Evolutionary conservation across 2,329 filamentous ascomycete genomes (phyloP).

Genomic region (Phoma sp.): DNA sequence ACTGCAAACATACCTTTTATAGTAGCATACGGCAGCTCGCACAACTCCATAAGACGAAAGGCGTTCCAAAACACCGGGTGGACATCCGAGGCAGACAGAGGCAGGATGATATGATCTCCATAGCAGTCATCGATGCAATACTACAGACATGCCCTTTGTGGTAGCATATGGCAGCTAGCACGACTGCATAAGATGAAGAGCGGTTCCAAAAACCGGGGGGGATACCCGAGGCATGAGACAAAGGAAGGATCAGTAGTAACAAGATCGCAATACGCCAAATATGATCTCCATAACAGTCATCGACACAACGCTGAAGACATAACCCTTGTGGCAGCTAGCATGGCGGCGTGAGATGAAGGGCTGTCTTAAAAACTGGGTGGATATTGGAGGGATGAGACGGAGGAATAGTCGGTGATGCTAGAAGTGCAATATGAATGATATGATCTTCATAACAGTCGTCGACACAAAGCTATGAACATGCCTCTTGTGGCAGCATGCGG

Average conservation of each 20-base stretch:
- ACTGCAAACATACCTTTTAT: background rate
- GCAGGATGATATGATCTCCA: background rate
- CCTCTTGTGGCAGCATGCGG: background rate
- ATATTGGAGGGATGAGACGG: too few species aligned
- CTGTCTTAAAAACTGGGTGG: too few species aligned
- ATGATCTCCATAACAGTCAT: background rate
- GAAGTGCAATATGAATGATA: background rate
- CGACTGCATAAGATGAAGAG: background rate
- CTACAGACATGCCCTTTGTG: background rate
- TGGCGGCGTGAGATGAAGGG: too few species aligned
- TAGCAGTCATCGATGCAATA: background rate
- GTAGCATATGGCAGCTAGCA: background rate
- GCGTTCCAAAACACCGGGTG: too few species aligned
- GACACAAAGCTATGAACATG: background rate
- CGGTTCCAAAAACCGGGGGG: too few species aligned
- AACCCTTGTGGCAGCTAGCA: background rate
- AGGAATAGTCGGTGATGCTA: too few species aligned
- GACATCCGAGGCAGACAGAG: too few species aligned
- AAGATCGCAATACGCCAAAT: background rate
- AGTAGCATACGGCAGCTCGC: too few species aligned
- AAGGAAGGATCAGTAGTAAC: too few species aligned
- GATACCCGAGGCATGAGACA: too few species aligned
- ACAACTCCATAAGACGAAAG: too few species aligned
- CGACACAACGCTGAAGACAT: background rate
- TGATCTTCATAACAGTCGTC: background rate